Evolutionary conservation across 1,139 yeast genomes (phyloP).

Genomic region (Magnusiomyces tetraspermus): DNA sequence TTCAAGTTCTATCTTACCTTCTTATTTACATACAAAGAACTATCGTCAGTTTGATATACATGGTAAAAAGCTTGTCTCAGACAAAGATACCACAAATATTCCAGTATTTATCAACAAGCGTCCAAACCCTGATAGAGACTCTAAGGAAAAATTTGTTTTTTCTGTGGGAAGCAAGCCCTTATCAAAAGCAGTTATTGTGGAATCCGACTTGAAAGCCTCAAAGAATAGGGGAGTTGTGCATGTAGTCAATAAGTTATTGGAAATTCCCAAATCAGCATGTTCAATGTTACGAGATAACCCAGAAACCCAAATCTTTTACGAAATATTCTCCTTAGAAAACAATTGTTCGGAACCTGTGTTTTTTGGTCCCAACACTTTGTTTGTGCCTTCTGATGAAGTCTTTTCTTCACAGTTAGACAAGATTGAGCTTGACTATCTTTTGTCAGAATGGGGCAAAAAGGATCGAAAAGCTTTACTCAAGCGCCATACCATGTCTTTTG

Average conservation of each 20-base stretch:
- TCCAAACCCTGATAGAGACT: background rate
- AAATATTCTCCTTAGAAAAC: conserved; percentile 21
- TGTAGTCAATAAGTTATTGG: conserved; percentile 50
- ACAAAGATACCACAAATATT: background rate
- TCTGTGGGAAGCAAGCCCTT: conserved; percentile 10
- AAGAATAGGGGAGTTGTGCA: conserved; percentile 67
- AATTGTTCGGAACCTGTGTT: conserved; percentile 17
- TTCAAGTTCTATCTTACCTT: background rate
- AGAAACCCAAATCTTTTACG: conserved; percentile 21
- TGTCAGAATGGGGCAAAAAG: conserved; percentile 30
- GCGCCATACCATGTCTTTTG: conserved; percentile 29
- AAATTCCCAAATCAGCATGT: conserved; percentile 39
- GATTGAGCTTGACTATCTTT: conserved; percentile 43
- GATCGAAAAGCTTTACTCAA: conserved; percentile 33
- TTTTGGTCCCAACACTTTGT: conserved; percentile 28
- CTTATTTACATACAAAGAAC: background rate
- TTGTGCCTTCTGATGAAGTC: conserved; percentile 41
- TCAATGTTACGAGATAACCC: conserved; percentile 30
- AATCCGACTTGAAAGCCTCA: conserved; percentile 54
- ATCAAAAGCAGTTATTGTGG: conserved; percentile 41
- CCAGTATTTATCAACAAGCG: background rate
- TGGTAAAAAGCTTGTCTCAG: background rate
- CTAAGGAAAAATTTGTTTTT: background rate
- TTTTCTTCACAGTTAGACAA: conserved; percentile 31
- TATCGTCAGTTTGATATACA: background rate